Evolutionary conservation across 2,329 filamentous ascomycete genomes (phyloP), one percentile per base, ranked within the genome.

Genomic region (Aspergillus sp.): DNA sequence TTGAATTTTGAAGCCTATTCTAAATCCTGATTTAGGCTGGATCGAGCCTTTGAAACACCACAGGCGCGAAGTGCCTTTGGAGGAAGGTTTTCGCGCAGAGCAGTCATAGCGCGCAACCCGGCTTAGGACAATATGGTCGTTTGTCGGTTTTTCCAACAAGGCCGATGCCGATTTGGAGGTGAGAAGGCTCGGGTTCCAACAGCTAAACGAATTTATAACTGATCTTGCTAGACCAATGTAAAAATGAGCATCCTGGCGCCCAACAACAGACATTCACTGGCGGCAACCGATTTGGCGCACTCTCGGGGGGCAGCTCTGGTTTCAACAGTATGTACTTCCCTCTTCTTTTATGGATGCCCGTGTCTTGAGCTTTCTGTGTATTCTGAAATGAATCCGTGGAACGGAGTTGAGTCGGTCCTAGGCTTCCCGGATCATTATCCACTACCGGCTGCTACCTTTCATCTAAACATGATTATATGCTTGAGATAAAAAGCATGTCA

Each of bases 81-180:
- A 43, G 33, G 21, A 41, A 17, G 31, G 31, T 14, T 14, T 27
- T 40, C 23, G 25, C 15, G 33, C 43, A 31, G 11, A 19, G 33
- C 23, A 31, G 6, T 44, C 6, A 9, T 55, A 39, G 17, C 31
- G 25, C 21, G 31, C 35, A 31, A 15, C 11, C 15, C 27, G n/a
- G 39, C 19, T n/a, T 23, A 52, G 54, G 33, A 50, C 56, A 70
- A 52, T 17, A 79, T 79, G 77, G 69, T 69, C 12, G 66, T 88
- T 56, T 91, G 88, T 78, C 81, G 74, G 62, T 90, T 84, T 71
- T 91, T 81, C 68, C 81, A 83, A 69, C 81, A 87, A 70, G 87
- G 87, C 44, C 80, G 79, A 61, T 91, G 88, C 78, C 84, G 77
- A 67, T 86, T 82, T 69, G 87, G 87, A 75, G 79, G 87, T 87